Evolutionary conservation across 2,329 filamentous ascomycete species (phyloP).

Genomic region (Botrytis aclada): DNA sequence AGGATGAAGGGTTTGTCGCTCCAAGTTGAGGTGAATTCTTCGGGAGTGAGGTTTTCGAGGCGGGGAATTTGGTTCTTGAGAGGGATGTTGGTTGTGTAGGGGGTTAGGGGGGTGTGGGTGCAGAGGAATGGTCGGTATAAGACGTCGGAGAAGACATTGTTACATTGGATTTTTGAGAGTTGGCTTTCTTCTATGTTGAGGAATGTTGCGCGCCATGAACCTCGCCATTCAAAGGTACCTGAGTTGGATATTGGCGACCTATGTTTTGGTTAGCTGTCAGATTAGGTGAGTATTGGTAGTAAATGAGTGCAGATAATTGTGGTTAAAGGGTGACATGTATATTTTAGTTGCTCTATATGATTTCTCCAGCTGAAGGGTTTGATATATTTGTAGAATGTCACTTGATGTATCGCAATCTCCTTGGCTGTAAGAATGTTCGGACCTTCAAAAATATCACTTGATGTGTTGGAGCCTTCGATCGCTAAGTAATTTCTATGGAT

Average conservation of each 20-base stretch:
- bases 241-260: conserved; percentile 34
- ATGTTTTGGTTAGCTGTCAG: conserved; percentile 21
- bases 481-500: not conserved
- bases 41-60: conserved; percentile 63
- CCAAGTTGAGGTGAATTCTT: conserved; percentile 74
- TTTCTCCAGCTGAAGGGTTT: not conserved
- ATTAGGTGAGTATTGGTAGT: not conserved
- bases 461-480: not conserved
- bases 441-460: not conserved
- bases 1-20: conserved; percentile 82
- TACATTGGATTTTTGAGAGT: conserved; percentile 64
- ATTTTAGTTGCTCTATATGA: conserved; percentile 3
- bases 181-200: conserved; percentile 54
- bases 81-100: conserved; percentile 71
- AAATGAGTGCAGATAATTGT: not conserved
- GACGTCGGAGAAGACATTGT: conserved; percentile 81
- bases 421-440: not conserved
- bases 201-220: conserved; percentile 80
- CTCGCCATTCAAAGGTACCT: conserved; percentile 58
- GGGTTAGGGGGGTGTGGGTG: conserved; percentile 66
- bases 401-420: not conserved
- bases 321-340: not conserved
- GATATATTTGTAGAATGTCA: not conserved
- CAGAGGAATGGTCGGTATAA: conserved; percentile 89
- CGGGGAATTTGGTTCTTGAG: conserved; percentile 68